Conservation (phyloP, 257 asterid species). For the Solanum acaule region DNA sequence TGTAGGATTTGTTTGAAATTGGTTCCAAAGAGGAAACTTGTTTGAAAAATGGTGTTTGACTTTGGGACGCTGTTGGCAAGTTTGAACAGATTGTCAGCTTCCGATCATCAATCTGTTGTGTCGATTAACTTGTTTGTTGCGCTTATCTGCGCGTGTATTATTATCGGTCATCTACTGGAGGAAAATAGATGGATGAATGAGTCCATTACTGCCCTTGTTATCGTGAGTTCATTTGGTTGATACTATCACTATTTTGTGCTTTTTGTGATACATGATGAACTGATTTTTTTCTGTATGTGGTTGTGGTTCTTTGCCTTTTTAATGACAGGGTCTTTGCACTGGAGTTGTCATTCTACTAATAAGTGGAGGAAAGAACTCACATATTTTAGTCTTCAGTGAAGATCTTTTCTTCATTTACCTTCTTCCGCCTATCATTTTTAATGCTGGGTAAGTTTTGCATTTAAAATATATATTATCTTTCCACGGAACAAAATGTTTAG, state of each 20-base stretch:
- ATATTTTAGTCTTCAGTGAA: slow-evolving; percentile 82
- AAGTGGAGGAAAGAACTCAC: slow-evolving; percentile 84
- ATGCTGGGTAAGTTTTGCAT: slow-evolving; percentile 68
- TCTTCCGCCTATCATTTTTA: slow-evolving; percentile 97
- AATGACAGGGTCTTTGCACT: slow-evolving; percentile 58
- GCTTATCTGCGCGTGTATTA: slow-evolving; percentile 77
- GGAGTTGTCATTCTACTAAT: slow-evolving; percentile 74
- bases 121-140: slow-evolving; percentile 75
- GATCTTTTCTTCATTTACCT: slow-evolving; percentile 95
- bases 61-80: slow-evolving; percentile 26
- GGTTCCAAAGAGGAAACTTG: not conserved
- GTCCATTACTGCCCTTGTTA: slow-evolving; percentile 85
- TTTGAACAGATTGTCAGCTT: slow-evolving; percentile 22
- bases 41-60: slow-evolving; percentile 36
- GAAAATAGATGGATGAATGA: slow-evolving; percentile 98
- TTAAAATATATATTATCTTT: not conserved
- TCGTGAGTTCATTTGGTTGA: slow-evolving; percentile 21
- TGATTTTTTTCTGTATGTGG: not conserved
- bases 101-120: slow-evolving; percentile 73
- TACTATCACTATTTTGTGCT: not conserved
- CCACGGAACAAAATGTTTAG: not conserved
- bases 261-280: not conserved
- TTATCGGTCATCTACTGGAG: slow-evolving; percentile 90
- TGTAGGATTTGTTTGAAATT: not conserved
- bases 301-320: not conserved